Base-by-base conservation (phyloP, 2,329 filamentous ascomycete species). In the Pseudogymnoascus sp. region DNA sequence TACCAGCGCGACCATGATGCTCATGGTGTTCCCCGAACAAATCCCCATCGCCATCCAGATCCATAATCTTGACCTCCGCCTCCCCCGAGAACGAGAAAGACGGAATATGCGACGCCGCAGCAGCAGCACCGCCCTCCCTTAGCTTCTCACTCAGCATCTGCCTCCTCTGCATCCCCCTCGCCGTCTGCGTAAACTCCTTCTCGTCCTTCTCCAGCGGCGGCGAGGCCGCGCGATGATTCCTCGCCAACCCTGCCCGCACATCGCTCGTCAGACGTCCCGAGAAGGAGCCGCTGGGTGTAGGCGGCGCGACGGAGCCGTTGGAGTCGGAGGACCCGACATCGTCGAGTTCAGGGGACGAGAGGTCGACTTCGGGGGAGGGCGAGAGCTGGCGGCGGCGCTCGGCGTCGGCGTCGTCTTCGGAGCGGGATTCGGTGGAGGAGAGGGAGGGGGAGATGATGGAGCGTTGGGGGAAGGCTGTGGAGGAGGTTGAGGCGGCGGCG, bases 101-200 rank as follows among this genome's bases (percentile, higher is more conserved):
- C 3, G 47, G 47, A 59, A 69, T 62, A 63, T 68, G 66, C 63
- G 72, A 69, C 35, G 72, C 70, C 4, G 42, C 56, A 11, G 63
- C 64, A 8, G 70, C 71, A 11, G 63, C 64, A 8, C 70, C 71
- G 33, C 70, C 69, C 33, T 77, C 76, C 63, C 79, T 80, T 67
- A 86, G 84, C 69, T 84, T 79, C 60, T 67, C 66, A 59, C 68
- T 80, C 21, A 86, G 77, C 70, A 86, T 87, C 65, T 83, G 79
- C 73, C 84, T 86, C 65, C 74, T 74, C 70, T 85, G 90, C 69
- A 97, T 84, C 59, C 88, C 91, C 68, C 91, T 90, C 14, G 94
- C 94, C 1, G 92, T 97, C 76, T 96, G 91, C 5, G 93, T 97
- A 73, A 99, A 99, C 75, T 97, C 94, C 72, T 89, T 90, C 79